Percentiles rank a stretch among this genome's conserved stretches.
These are phyloP conservation scores for Lanmaoa pseudosensibilis DNA, from an alignment of 768 basidiomycete genomes.

Conservation along the genomic window DNA sequence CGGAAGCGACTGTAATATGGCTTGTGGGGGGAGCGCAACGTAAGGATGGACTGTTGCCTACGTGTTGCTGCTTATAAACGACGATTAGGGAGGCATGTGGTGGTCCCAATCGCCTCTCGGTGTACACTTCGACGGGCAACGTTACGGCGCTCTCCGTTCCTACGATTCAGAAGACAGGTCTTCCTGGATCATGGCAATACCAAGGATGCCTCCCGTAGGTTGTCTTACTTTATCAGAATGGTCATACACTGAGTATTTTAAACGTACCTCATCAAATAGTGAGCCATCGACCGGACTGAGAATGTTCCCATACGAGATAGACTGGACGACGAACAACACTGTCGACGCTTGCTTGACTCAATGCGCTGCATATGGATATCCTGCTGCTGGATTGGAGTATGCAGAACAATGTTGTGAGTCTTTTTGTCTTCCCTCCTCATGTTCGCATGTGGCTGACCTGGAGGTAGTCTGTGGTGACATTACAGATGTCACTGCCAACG, in stretches of 20 bases:
- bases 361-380: slow-evolving; percentile 71
- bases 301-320: slow-evolving; percentile 61
- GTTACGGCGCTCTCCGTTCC: slow-evolving; percentile 65
- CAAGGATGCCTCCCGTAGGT: slow-evolving; percentile 66
- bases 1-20: slow-evolving; percentile 65
- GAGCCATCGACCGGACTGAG: slow-evolving; percentile 44
- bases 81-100: slow-evolving; percentile 63
- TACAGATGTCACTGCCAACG: slow-evolving; percentile 45
- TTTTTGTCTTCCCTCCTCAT: neutral
- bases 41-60: slow-evolving; percentile 19
- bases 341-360: slow-evolving; percentile 63
- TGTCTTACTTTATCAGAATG: neutral
- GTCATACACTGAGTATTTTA: neutral
- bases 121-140: slow-evolving; percentile 55
- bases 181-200: slow-evolving; percentile 67
- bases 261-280: slow-evolving; percentile 31
- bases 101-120: slow-evolving; percentile 68
- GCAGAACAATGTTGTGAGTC: slow-evolving; percentile 73
- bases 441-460: too few species aligned
- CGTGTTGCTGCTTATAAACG: neutral
- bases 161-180: slow-evolving; percentile 47
- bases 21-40: slow-evolving; percentile 68
- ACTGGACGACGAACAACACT: slow-evolving; percentile 61
- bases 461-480: slow-evolving; percentile 68
- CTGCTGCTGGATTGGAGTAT: slow-evolving; percentile 69